Percentiles rank a stretch among this genome's conserved stretches.
Evolutionary conservation across 164 flowering plant species (phyloP).

Genomic region (Protea cynaroides): DNA sequence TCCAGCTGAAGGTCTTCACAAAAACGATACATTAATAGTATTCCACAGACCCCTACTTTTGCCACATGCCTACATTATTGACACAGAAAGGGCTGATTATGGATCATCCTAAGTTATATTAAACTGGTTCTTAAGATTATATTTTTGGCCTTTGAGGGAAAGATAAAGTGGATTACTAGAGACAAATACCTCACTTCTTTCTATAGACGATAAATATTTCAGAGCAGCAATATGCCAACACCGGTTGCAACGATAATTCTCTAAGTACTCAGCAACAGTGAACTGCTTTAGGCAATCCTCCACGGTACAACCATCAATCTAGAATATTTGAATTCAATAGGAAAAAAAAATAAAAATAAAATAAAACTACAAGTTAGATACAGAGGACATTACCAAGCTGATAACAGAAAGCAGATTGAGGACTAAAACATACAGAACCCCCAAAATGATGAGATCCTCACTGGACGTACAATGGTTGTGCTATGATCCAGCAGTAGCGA

Average conservation of each 20-base stretch:
- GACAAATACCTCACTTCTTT: conserved; percentile 47
- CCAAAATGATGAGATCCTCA: conserved; percentile 7
- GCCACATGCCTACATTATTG: too few species aligned
- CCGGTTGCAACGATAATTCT: conserved; percentile 56
- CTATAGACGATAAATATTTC: conserved; percentile 41
- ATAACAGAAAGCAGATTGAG: conserved; percentile 5
- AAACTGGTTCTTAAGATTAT: too few species aligned
- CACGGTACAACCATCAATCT: conserved; percentile 59
- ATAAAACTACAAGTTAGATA: neutral
- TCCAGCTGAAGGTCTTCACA: too few species aligned
- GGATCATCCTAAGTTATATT: too few species aligned
- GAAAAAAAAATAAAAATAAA: conserved; percentile 1
- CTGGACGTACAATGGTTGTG: conserved; percentile 48
- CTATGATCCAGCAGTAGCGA: conserved; percentile 32
- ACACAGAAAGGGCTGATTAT: too few species aligned
- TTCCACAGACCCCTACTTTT: too few species aligned
- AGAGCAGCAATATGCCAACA: conserved; percentile 87
- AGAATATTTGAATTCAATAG: conserved; percentile 4
- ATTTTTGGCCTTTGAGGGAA: too few species aligned
- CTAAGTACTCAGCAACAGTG: conserved; percentile 53
- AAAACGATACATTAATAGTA: too few species aligned
- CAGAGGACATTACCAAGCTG: conserved; percentile 3
- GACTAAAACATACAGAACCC: conserved; percentile 10
- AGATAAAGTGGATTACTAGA: too few species aligned
- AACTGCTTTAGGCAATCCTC: conserved; percentile 74